Percentiles rank a stretch among this genome's conserved stretches.
Evolutionary conservation across 148 eudicot species (phyloP).

Genomic region (Cornus florida): DNA sequence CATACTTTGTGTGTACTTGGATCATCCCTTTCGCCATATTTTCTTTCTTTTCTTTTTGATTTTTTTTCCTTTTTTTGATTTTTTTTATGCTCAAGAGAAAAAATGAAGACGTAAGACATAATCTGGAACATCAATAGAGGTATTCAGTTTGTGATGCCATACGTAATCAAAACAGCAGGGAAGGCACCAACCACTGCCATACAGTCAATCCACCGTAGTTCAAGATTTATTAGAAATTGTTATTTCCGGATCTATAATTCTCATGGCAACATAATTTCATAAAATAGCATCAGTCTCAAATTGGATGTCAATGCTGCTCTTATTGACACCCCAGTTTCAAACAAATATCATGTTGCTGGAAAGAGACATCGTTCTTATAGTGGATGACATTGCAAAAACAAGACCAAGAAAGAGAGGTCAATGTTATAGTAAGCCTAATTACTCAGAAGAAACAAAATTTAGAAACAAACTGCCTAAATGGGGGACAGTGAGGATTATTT

Average conservation of each 20-base stretch:
- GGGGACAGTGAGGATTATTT: background rate
- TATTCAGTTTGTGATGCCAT: background rate
- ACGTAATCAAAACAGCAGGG: background rate
- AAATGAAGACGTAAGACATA: background rate
- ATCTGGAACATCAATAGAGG: background rate
- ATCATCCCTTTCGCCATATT: background rate
- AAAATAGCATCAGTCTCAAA: background rate
- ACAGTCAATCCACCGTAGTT: background rate
- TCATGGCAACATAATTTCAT: too few relatives aligned
- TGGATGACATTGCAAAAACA: background rate
- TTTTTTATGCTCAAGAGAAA: too few relatives aligned
- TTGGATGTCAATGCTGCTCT: background rate
- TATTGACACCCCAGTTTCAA: background rate
- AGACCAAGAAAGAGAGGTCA: background rate
- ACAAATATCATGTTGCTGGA: background rate
- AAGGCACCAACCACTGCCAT: background rate
- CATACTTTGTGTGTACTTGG: background rate
- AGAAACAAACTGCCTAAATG: background rate
- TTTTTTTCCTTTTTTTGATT: too few relatives aligned
- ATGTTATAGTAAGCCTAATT: background rate
- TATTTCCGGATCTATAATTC: background rate
- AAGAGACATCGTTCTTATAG: background rate
- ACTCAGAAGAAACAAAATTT: background rate
- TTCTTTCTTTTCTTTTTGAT: background rate
- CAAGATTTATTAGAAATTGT: background rate